Percentiles rank a stretch among this genome's conserved stretches.
These are phyloP conservation scores for Flaveria trinervia DNA, from an alignment of 129 eudicot genomes.

Conservation along the genomic window DNA sequence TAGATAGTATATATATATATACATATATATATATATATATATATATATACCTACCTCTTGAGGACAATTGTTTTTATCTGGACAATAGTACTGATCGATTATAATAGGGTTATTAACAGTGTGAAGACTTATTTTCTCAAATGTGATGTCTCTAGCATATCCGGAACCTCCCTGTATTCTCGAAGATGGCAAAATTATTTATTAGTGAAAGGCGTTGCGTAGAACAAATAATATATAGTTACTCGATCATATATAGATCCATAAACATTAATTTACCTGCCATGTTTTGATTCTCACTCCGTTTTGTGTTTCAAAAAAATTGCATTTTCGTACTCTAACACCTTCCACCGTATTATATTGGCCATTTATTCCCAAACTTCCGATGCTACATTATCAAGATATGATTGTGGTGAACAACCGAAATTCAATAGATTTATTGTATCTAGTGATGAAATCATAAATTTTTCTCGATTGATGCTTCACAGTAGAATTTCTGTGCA, in stretches of 20 bases:
- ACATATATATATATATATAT: too few relatives aligned
- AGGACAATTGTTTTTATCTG: conserved; percentile 3
- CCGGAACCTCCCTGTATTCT: conserved; percentile 51
- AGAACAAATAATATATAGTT: not conserved
- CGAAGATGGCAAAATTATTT: not conserved
- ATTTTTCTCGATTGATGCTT: too few relatives aligned
- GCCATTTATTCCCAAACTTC: conserved; percentile 53
- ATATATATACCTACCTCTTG: not conserved
- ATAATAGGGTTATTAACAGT: conserved; percentile 51
- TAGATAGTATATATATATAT: too few relatives aligned
- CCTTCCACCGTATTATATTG: conserved; percentile 32
- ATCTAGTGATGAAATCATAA: too few relatives aligned
- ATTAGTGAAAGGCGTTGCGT: not conserved
- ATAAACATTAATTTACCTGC: conserved; percentile 45
- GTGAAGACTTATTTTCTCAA: conserved; percentile 34
- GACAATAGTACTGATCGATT: conserved; percentile 55
- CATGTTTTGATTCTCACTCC: conserved; percentile 75
- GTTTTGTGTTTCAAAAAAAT: conserved; percentile 37
- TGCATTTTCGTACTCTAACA: conserved; percentile 29
- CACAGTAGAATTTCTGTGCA: not conserved
- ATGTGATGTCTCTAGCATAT: conserved; percentile 46
- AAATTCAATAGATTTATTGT: too few relatives aligned
- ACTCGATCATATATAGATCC: not conserved
- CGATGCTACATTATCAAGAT: conserved; percentile 37
- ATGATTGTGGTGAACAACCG: not conserved